A percentile compares a stretch with the other conserved stretches of the same genome.
Conservation (phyloP, 768 basidiomycete species). For the Lactarius trivialis region DNA sequence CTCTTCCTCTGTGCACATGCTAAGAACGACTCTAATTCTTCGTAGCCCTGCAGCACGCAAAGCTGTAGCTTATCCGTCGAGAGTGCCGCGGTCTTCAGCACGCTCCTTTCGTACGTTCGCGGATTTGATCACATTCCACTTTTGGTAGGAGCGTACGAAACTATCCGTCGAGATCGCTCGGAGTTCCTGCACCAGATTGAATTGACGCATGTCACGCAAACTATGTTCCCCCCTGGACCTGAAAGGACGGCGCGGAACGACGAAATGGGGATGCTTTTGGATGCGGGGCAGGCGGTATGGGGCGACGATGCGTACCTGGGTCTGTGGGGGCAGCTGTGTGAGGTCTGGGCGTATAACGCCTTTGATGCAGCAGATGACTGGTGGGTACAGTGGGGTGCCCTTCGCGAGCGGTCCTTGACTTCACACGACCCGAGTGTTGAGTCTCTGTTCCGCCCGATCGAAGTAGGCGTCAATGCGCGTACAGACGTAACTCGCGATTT, state of each 20-base stretch:
- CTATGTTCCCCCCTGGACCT: conserved; percentile 19
- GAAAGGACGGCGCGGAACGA: conserved; percentile 10
- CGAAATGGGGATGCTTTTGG: conserved; percentile 1
- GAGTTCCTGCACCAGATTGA: conserved; percentile 14
- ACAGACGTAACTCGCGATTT: background rate
- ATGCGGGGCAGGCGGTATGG: conserved; percentile 6
- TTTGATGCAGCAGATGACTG: conserved; percentile 23
- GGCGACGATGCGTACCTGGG: conserved; percentile 14
- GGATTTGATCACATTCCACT: conserved; percentile 14
- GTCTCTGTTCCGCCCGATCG: background rate
- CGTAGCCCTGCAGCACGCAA: conserved; percentile 18
- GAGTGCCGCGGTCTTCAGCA: conserved; percentile 11
- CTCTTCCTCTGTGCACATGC: background rate
- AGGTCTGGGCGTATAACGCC: conserved; percentile 21
- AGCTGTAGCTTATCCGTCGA: conserved; percentile 16
- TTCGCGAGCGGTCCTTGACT: conserved; percentile 18
- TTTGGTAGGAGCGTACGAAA: conserved; percentile 16
- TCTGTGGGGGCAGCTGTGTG: conserved; percentile 16
- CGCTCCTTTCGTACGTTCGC: conserved; percentile 18
- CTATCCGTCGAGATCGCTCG: conserved; percentile 8
- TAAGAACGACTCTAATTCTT: background rate
- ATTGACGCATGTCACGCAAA: background rate
- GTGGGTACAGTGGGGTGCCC: conserved; percentile 24
- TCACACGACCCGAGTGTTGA: background rate
- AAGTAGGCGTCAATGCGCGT: conserved; percentile 4